Conservation (phyloP, 306 rosid genomes). For the Sindora glabra region DNA sequence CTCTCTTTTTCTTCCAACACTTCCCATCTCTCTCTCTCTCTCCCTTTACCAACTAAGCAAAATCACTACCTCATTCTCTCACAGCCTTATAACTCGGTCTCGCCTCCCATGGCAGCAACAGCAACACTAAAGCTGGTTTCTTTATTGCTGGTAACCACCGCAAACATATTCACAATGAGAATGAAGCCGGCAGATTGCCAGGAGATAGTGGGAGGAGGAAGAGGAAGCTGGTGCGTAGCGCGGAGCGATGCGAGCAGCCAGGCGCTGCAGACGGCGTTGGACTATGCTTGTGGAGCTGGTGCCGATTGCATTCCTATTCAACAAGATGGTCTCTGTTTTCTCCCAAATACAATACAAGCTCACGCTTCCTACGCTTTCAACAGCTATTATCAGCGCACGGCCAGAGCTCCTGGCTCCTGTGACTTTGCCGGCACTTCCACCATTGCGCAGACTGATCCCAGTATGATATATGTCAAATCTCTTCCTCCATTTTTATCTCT, state of each 20-base stretch:
- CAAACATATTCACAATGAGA: not conserved
- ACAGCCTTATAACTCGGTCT: conserved; percentile 25
- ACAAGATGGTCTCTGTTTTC: conserved; percentile 59
- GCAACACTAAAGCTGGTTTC: not conserved
- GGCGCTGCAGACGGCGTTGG: conserved; percentile 62
- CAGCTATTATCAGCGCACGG: conserved; percentile 51
- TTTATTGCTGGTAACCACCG: not conserved
- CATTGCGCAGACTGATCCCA: conserved; percentile 80
- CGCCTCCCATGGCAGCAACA: conserved; percentile 59
- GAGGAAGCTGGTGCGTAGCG: conserved; percentile 67
- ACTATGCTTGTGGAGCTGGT: conserved; percentile 72
- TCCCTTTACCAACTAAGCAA: conserved; percentile 50
- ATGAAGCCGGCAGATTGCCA: not conserved
- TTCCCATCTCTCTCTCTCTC: conserved; percentile 30
- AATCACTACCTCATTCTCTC: not conserved
- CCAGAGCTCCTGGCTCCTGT: conserved; percentile 71
- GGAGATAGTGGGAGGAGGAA: conserved; percentile 13
- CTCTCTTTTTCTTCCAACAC: conserved; percentile 1
- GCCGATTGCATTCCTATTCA: conserved; percentile 68
- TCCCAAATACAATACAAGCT: conserved; percentile 87
- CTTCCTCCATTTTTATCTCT: not conserved
- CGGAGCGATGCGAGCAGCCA: conserved; percentile 53
- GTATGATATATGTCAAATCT: too few species aligned
- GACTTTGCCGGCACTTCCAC: conserved; percentile 72
- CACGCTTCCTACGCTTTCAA: conserved; percentile 92